A percentile compares a stretch with the other conserved stretches of the same genome.
Conservation (phyloP, 805 yeast species). For the Candida nonsorbophila region DNA sequence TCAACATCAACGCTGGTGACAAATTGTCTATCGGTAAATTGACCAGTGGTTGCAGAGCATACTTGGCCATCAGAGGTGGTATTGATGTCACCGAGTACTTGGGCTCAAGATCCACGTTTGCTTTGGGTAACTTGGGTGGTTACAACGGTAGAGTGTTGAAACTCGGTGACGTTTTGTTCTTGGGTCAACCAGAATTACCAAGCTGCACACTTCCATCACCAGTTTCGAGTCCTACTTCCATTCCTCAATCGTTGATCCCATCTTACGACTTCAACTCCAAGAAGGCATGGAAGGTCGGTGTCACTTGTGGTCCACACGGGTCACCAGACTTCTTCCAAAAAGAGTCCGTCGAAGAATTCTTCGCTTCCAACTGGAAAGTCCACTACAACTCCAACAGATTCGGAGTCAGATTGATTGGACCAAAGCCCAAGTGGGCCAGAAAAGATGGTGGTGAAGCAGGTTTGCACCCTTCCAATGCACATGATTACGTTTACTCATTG, state of each 20-base stretch:
- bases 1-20: slow-evolving; percentile 68
- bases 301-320: slow-evolving; percentile 97
- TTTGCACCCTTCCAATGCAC: slow-evolving; percentile 96
- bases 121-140: slow-evolving; percentile 91
- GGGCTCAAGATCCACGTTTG: slow-evolving; percentile 96
- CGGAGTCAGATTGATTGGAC: slow-evolving; percentile 92
- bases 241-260: slow-evolving; percentile 58
- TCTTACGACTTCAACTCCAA: slow-evolving; percentile 29
- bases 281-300: slow-evolving; percentile 79
- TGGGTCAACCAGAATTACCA: slow-evolving; percentile 70
- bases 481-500: slow-evolving; percentile 91
- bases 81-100: slow-evolving; percentile 90
- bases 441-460: slow-evolving; percentile 97
- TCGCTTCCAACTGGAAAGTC: slow-evolving; percentile 80
- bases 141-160: slow-evolving; percentile 88
- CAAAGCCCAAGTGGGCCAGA: slow-evolving; percentile 97
- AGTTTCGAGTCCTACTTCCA: slow-evolving; percentile 52
- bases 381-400: slow-evolving; percentile 96
- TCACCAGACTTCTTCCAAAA: slow-evolving; percentile 88
- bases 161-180: slow-evolving; percentile 85
- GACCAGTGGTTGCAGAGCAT: slow-evolving; percentile 79
- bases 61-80: slow-evolving; percentile 88
- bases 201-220: slow-evolving; percentile 73
- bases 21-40: slow-evolving; percentile 78
- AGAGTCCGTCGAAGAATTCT: slow-evolving; percentile 73